phyloP scores from a whole-genome alignment of 1,284 basidiomycete genomes.

The Ganoderma boninense region DNA sequence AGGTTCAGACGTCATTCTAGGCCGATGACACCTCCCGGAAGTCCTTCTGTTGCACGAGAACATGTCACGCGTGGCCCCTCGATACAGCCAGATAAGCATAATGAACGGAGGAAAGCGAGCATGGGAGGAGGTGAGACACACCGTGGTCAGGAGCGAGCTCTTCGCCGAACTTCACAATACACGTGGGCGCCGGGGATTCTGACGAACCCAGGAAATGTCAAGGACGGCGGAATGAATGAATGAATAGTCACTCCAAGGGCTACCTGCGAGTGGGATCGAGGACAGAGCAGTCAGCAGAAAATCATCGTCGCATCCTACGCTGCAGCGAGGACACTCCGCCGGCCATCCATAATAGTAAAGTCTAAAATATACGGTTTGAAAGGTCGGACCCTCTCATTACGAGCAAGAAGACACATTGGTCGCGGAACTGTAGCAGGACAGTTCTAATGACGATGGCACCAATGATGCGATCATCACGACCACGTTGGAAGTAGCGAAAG shows the following conservation, averaged over 20 bases:
- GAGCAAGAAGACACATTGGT: background rate
- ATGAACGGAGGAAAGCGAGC: conserved; percentile 15
- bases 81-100: conserved; percentile 12
- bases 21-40: conserved; percentile 19
- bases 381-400: background rate
- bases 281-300: background rate
- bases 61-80: conserved; percentile 27
- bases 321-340: background rate
- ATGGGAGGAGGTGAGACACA: conserved; percentile 15
- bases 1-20: conserved; percentile 12
- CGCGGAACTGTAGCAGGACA: background rate
- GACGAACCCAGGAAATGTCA: background rate
- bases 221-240: background rate
- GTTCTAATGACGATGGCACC: too few species aligned
- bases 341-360: too few species aligned
- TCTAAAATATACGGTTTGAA: background rate
- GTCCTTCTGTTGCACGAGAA: conserved; percentile 25
- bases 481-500: background rate
- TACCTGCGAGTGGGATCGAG: too few species aligned
- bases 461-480: background rate
- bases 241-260: background rate
- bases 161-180: background rate
- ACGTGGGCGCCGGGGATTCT: background rate
- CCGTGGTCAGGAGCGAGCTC: conserved; percentile 8
- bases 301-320: background rate